Conservation (phyloP, 805 yeast genomes). For the Barnettozyma populi region DNA sequence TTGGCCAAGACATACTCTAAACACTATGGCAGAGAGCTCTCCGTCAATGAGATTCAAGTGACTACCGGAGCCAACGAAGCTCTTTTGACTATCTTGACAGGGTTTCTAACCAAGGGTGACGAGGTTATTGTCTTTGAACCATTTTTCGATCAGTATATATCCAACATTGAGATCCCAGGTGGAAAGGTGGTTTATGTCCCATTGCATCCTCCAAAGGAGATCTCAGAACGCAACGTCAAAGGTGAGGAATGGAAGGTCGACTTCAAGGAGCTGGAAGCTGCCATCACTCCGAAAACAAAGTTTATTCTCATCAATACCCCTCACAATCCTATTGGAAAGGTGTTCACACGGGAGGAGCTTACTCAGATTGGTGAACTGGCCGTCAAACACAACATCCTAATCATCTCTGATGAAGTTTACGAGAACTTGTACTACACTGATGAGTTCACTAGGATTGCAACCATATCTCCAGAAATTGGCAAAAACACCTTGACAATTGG, state of each 20-base stretch:
- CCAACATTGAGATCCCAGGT: slow-evolving; percentile 90
- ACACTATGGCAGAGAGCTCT: slow-evolving; percentile 51
- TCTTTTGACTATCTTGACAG: slow-evolving; percentile 77
- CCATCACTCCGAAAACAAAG: slow-evolving; percentile 73
- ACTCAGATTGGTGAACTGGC: slow-evolving; percentile 73
- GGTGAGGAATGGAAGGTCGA: slow-evolving; percentile 89
- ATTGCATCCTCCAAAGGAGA: slow-evolving; percentile 74
- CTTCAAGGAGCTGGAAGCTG: slow-evolving; percentile 66
- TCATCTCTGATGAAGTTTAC: slow-evolving; percentile 92
- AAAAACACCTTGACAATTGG: slow-evolving; percentile 86
- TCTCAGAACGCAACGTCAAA: slow-evolving; percentile 53
- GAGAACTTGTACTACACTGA: slow-evolving; percentile 76
- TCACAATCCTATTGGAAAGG: slow-evolving; percentile 94
- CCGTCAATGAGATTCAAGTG: slow-evolving; percentile 61
- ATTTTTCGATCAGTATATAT: slow-evolving; percentile 92
- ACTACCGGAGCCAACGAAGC: slow-evolving; percentile 99
- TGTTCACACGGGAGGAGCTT: slow-evolving; percentile 74
- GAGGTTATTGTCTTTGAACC: slow-evolving; percentile 97
- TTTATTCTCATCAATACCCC: slow-evolving; percentile 89
- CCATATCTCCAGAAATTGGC: slow-evolving; percentile 71
- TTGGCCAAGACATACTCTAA: slow-evolving; percentile 68
- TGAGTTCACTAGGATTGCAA: slow-evolving; percentile 76
- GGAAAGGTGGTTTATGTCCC: slow-evolving; percentile 88
- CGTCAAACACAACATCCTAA: slow-evolving; percentile 73
- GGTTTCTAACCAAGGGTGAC: slow-evolving; percentile 80